These are phyloP conservation scores for Durusdinium trenchii DNA, from an alignment of 73 alveolate species.

Conservation along the genomic window DNA sequence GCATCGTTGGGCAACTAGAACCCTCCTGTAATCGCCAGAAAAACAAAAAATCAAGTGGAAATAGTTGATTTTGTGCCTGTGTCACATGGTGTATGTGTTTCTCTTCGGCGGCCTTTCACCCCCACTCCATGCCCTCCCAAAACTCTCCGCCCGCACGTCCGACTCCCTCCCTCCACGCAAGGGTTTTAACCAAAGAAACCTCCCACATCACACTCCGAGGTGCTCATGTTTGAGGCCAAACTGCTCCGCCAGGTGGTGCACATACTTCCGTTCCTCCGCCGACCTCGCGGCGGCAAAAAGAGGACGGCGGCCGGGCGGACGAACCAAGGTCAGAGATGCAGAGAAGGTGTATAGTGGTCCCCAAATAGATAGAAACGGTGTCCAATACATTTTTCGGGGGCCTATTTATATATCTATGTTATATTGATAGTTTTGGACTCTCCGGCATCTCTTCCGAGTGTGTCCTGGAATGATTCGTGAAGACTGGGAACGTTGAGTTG, in stretches of 20 bases:
- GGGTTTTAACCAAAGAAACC: too few relatives aligned
- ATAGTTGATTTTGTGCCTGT: neutral
- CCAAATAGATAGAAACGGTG: too few relatives aligned
- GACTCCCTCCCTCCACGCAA: too few relatives aligned
- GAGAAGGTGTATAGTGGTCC: neutral
- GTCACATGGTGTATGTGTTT: neutral
- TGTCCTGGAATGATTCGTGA: too few relatives aligned
- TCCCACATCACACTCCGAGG: neutral
- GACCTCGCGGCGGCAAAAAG: conserved; percentile 6
- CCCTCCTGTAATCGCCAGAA: neutral
- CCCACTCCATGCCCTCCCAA: neutral
- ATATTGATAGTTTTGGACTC: neutral
- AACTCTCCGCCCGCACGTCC: too few relatives aligned
- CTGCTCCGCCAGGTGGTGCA: conserved; percentile 91
- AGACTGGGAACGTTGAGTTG: neutral
- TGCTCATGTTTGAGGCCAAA: conserved; percentile 77
- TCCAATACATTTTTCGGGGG: too few relatives aligned
- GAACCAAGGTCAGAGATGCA: neutral
- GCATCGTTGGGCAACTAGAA: neutral
- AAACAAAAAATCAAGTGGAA: neutral
- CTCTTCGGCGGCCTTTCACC: neutral
- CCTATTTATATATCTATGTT: too few relatives aligned
- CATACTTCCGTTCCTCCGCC: conserved; percentile 91
- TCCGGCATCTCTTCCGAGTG: too few relatives aligned
- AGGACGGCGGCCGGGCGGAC: neutral